A percentile compares a stretch with the other conserved stretches of the same genome.
phyloP scores from a whole-genome alignment of 768 basidiomycete species.

The Macrolepiota dolichaula region DNA sequence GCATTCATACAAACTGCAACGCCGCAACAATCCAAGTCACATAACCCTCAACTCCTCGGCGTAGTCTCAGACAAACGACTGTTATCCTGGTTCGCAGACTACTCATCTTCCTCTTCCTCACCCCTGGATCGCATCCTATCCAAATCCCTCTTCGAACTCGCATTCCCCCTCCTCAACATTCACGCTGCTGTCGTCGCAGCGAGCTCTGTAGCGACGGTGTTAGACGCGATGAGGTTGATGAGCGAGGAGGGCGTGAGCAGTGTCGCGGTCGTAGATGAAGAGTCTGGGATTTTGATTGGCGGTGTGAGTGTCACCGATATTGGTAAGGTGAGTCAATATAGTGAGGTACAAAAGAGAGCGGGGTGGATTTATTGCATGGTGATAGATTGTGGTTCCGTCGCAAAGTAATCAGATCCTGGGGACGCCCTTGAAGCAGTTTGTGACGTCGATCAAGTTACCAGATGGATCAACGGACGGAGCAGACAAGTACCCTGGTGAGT shows the following conservation, averaged over 20 bases:
- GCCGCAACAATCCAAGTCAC: neutral
- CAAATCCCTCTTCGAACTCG: constrained; percentile 51
- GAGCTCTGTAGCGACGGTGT: constrained; percentile 55
- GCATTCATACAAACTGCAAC: constrained; percentile 1
- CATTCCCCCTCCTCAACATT: constrained; percentile 64
- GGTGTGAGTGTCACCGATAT: constrained; percentile 83
- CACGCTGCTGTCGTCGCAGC: constrained; percentile 62
- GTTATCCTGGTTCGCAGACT: constrained; percentile 64
- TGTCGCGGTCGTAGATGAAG: constrained; percentile 72
- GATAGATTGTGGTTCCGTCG: constrained; percentile 72
- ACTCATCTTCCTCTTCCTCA: constrained; percentile 24
- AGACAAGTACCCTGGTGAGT: constrained; percentile 72
- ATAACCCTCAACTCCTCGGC: constrained; percentile 52
- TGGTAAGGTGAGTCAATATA: constrained; percentile 62
- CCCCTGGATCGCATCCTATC: constrained; percentile 42
- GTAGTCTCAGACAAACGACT: constrained; percentile 74
- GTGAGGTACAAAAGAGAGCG: too few species aligned
- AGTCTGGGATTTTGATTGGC: constrained; percentile 58
- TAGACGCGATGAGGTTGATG: constrained; percentile 85
- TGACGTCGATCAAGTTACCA: constrained; percentile 67
- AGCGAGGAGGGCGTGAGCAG: constrained; percentile 84
- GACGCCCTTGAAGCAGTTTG: constrained; percentile 65
- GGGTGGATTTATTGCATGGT: neutral
- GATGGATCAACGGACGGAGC: constrained; percentile 77
- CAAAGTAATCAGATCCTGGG: constrained; percentile 76